Evolutionary conservation across 345 rosid genomes (phyloP).

Genomic region (Dovyalis caffra): DNA sequence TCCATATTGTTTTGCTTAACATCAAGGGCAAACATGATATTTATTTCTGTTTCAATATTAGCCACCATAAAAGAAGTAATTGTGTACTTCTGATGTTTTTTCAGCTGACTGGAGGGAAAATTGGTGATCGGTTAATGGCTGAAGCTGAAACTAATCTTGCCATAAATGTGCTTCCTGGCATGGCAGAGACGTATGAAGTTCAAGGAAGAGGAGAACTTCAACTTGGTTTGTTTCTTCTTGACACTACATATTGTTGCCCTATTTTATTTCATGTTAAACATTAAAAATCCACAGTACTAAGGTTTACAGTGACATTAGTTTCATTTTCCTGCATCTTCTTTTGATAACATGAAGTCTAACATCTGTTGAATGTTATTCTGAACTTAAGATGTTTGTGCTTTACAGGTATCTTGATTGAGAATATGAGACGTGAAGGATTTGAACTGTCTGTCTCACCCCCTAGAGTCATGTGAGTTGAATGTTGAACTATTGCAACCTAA

Average conservation of each 20-base stretch:
- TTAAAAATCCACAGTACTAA: not conserved
- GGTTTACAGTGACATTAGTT: not conserved
- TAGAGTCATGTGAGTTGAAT: slow-evolving; percentile 79
- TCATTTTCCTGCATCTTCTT: not conserved
- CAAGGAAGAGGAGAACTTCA: slow-evolving; percentile 99
- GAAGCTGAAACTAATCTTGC: slow-evolving; percentile 99
- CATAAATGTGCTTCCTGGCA: slow-evolving; percentile 83
- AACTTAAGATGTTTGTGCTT: slow-evolving; percentile 12
- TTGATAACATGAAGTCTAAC: not conserved
- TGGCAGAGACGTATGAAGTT: slow-evolving; percentile 88
- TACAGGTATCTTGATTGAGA: slow-evolving; percentile 93
- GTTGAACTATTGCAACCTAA: slow-evolving; percentile 10
- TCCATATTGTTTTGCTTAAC: not conserved
- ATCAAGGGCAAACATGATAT: not conserved
- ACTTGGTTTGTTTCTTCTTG: slow-evolving; percentile 61
- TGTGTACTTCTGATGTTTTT: slow-evolving; percentile 20
- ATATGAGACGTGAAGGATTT: slow-evolving; percentile 98
- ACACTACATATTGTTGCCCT: not conserved
- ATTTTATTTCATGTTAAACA: not conserved
- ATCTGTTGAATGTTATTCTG: slow-evolving; percentile 17
- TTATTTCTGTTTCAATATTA: not conserved
- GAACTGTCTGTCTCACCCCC: slow-evolving; percentile 97
- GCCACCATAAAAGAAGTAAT: slow-evolving; percentile 17
- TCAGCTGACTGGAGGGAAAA: slow-evolving; percentile 90
- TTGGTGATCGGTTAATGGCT: slow-evolving; percentile 82